Evolutionary conservation across 2,329 filamentous ascomycete species (phyloP).

Genomic region (Nannizziopsis arthrosporioides): DNA sequence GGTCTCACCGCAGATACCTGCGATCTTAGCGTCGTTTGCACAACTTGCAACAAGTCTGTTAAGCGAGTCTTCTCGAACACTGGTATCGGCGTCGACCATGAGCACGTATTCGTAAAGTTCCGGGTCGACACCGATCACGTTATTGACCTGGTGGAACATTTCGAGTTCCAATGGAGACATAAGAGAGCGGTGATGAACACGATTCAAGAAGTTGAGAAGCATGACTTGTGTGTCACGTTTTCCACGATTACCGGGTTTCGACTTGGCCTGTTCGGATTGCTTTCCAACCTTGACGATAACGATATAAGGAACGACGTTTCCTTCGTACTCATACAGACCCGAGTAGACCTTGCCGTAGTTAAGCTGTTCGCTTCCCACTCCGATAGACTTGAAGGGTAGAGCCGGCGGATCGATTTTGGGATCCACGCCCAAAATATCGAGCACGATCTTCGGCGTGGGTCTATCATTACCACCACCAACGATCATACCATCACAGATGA

Average conservation of each 20-base stretch:
- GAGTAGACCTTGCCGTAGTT: constrained; percentile 99
- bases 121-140: constrained; percentile 94
- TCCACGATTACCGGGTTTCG: constrained; percentile 93
- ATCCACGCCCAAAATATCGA: constrained; percentile 94
- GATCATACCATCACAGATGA: constrained; percentile 95
- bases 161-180: constrained; percentile 96
- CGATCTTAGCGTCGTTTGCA: constrained; percentile 88
- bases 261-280: constrained; percentile 79
- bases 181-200: constrained; percentile 81
- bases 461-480: constrained; percentile 92
- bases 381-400: constrained; percentile 86
- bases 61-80: constrained; percentile 79
- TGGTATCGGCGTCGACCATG: constrained; percentile 97
- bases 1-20: constrained; percentile 94
- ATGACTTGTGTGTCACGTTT: constrained; percentile 97
- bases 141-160: constrained; percentile 99
- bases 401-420: constrained; percentile 93
- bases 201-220: constrained; percentile 94
- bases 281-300: constrained; percentile 97
- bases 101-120: constrained; percentile 94
- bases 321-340: constrained; percentile 92
- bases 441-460: constrained; percentile 91
- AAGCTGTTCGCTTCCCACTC: constrained; percentile 76
- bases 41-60: constrained; percentile 88
- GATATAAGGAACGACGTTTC: constrained; percentile 91